phyloP scores from a whole-genome alignment of 1,284 basidiomycete species.

The Naganishia liquefaciens region DNA sequence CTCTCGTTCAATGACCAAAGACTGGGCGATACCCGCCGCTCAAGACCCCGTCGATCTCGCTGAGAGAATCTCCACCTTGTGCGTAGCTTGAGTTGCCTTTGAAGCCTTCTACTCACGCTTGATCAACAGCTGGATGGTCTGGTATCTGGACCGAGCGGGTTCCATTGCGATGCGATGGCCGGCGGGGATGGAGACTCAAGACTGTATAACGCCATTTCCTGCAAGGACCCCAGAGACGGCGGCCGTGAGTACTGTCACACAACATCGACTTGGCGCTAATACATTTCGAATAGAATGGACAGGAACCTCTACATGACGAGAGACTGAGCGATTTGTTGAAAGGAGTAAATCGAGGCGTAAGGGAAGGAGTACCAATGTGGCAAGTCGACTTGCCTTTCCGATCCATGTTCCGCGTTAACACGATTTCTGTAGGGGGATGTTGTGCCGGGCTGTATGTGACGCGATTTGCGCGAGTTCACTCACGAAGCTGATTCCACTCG shows the following conservation, averaged over 20 bases:
- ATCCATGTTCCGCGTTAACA: background rate
- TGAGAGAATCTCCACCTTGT: constrained; percentile 32
- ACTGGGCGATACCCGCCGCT: constrained; percentile 29
- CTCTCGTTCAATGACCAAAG: background rate
- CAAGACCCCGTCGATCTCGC: constrained; percentile 30
- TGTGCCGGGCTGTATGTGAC: constrained; percentile 15
- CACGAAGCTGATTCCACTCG: background rate
- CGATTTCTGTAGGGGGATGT: constrained; percentile 10
- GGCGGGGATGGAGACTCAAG: constrained; percentile 38
- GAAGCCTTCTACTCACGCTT: constrained; percentile 12
- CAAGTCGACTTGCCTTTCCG: background rate
- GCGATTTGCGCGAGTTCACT: too few relatives aligned
- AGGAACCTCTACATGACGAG: constrained; percentile 13
- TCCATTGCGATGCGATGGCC: constrained; percentile 43
- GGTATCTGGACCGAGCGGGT: constrained; percentile 41
- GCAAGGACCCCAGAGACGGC: constrained; percentile 8
- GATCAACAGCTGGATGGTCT: constrained; percentile 40
- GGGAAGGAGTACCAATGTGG: constrained; percentile 14
- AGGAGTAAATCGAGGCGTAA: constrained; percentile 14
- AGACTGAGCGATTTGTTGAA: constrained; percentile 26
- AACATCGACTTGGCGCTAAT: background rate
- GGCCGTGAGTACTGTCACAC: background rate
- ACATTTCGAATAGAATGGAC: background rate
- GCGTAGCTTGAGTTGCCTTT: constrained; percentile 3
- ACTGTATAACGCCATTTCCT: constrained; percentile 43